These are phyloP conservation scores for Quercus phellos DNA, from an alignment of 331 rosid genomes.

Conservation along the genomic window DNA sequence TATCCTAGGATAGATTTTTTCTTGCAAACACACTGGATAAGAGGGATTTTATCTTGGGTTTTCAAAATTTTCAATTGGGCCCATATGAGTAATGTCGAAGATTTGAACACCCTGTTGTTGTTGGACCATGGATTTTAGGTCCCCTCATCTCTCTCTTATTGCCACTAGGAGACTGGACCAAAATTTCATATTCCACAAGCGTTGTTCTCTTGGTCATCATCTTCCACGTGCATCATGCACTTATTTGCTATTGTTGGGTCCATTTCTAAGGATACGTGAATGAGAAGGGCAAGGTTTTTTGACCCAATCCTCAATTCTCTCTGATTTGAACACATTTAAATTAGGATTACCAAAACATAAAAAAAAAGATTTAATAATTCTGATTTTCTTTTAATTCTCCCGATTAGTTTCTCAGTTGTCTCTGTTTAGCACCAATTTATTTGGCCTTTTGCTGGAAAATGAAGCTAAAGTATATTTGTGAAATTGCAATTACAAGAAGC, in stretches of 20 bases:
- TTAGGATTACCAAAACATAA: no score
- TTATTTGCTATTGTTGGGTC: conserved; percentile 34
- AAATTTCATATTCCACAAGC: not conserved
- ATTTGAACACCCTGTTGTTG: not conserved
- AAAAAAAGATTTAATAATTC: no score
- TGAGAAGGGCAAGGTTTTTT: not conserved
- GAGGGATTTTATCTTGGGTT: not conserved
- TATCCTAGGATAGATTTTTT: conserved; percentile 16
- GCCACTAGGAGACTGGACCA: conserved; percentile 14
- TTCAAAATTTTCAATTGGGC: conserved; percentile 4
- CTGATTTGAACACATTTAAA: no score
- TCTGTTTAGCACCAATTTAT: no score
- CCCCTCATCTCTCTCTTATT: conserved; percentile 5
- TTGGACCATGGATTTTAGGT: conserved; percentile 19
- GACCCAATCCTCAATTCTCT: no score
- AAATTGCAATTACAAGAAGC: no score
- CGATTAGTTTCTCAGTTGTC: no score
- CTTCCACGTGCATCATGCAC: conserved; percentile 2
- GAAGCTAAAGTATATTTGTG: no score
- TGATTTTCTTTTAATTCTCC: no score
- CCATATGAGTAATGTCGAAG: conserved; percentile 39
- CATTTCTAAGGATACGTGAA: conserved; percentile 28
- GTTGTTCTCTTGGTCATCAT: not conserved
- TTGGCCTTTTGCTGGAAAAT: no score
- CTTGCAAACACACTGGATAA: not conserved